Base-by-base conservation (phyloP, 345 rosid species). In the Lumnitzera racemosa region DNA sequence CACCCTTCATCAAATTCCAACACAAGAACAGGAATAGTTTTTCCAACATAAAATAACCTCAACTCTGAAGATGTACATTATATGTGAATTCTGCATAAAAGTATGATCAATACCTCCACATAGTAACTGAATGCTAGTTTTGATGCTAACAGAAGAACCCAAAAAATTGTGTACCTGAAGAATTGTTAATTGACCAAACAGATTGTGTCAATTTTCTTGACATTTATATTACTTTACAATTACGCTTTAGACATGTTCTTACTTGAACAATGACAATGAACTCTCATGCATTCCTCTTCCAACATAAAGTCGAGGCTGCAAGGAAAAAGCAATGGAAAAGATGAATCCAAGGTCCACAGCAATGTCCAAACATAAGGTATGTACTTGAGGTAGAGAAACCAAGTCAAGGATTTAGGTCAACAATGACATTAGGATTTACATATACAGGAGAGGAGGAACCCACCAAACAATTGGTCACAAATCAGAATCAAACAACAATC, bases 281-380 rank as follows among this genome's bases (percentile, higher is more conserved):
- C 99, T 91, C 84, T 95, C 98, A 55, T 90, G 99, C 99, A 95
- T 95, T 67, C 98, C 99, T 81, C 99, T 83, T 49, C 98, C 99
- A 74, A 95, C 96, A 80, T 90, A 95, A 53, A 95, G 96, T 67
- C 96, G 95, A 57, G 99, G 99, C 99, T 95, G 78, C 74, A 80
- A 68, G 41, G 49, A 50, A 36, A 36, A 47, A 27, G 53, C 50
- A 14, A 17, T n/a, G 47, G 20, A 12, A 23, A 53, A 36, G 43
- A 36, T 36, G 43, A 36, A 6, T 1, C 11, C 43, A 36, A 6
- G 1, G 43, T 36, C 43, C 43, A 36, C 11, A 36, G 43, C 43
- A 36, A 36, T 1, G 7, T 7, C 5, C 0, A 36, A 36, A 36
- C 31, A 36, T 4, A 7, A 36, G 43, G 43, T 36, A 5, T 9